Percentiles rank a stretch among this genome's conserved stretches.
These are phyloP conservation scores for Polytrichum commune DNA, from an alignment of 225 moss, liverwort and hornwort genomes.

Conservation along the genomic window DNA sequence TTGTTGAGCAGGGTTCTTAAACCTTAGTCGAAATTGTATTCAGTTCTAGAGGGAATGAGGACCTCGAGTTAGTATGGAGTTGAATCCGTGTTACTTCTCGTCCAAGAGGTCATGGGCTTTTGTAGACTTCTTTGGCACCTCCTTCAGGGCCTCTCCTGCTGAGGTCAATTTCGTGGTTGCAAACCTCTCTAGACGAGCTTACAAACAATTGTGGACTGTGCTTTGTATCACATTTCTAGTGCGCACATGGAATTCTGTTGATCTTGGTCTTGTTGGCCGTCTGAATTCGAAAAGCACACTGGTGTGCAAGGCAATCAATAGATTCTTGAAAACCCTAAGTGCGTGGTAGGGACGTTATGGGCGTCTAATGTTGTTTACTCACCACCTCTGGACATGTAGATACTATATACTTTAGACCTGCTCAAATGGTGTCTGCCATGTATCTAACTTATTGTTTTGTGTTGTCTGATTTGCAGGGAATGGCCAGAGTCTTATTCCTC, in stretches of 20 bases:
- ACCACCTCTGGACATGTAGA: neutral
- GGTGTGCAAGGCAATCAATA: neutral
- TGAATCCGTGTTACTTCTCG: no score
- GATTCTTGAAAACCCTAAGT: neutral
- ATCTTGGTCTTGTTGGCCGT: no score
- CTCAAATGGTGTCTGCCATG: neutral
- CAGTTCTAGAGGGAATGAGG: neutral
- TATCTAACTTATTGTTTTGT: conserved; percentile 12
- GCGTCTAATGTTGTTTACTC: no score
- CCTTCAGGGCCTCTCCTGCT: no score
- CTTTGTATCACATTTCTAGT: no score
- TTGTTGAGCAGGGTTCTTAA: neutral
- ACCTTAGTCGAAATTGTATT: neutral
- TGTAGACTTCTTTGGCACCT: no score
- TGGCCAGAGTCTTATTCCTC: conserved; percentile 9
- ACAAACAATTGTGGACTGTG: no score
- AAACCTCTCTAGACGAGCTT: no score
- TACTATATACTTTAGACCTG: neutral
- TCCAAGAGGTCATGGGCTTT: no score
- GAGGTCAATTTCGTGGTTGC: no score
- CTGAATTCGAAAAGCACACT: neutral
- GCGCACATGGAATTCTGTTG: no score
- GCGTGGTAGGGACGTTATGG: neutral
- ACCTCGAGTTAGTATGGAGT: no score
- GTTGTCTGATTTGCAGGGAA: conserved; percentile 17